A percentile compares a stretch with the other conserved stretches of the same genome.
phyloP scores from a whole-genome alignment of 345 rosid genomes.

The Dimocarpus longan region DNA sequence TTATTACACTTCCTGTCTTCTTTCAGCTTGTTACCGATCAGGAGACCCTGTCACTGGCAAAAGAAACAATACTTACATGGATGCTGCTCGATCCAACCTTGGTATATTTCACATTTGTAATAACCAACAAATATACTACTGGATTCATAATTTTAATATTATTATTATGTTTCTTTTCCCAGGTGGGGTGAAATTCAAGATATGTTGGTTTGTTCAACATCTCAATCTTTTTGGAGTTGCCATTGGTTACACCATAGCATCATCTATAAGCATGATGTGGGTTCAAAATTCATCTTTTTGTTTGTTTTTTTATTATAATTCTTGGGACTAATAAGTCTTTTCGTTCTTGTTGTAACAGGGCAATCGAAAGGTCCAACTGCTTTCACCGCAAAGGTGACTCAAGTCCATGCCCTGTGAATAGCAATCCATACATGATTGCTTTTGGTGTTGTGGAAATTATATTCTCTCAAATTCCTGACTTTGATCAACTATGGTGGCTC shows the following conservation, averaged over 20 bases:
- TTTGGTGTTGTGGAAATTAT: slow-evolving; percentile 63
- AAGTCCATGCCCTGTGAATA: slow-evolving; percentile 48
- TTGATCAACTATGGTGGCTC: slow-evolving; percentile 88
- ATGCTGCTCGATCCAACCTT: slow-evolving; percentile 7
- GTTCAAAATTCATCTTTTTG: not conserved
- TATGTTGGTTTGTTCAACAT: slow-evolving; percentile 54
- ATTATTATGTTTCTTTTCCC: not conserved
- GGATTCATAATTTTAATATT: not conserved
- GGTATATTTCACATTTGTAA: not conserved
- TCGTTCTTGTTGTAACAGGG: slow-evolving; percentile 45
- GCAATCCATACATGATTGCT: slow-evolving; percentile 63
- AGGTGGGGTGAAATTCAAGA: slow-evolving; percentile 41
- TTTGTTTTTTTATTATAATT: not conserved
- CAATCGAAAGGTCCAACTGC: slow-evolving; percentile 59
- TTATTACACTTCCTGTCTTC: not conserved
- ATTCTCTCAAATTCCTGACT: slow-evolving; percentile 83
- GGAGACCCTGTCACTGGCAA: not conserved
- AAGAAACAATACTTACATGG: slow-evolving; percentile 2
- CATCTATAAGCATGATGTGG: slow-evolving; percentile 44
- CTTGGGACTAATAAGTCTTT: not conserved
- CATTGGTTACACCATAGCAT: slow-evolving; percentile 58
- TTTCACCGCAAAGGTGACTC: slow-evolving; percentile 42
- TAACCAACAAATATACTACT: not conserved
- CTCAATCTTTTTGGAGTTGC: slow-evolving; percentile 50
- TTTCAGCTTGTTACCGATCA: slow-evolving; percentile 8